Evolutionary conservation across 768 basidiomycete genomes (phyloP), one percentile per base, ranked within the genome.

Genomic region (Macrolepiota dolichaula): DNA sequence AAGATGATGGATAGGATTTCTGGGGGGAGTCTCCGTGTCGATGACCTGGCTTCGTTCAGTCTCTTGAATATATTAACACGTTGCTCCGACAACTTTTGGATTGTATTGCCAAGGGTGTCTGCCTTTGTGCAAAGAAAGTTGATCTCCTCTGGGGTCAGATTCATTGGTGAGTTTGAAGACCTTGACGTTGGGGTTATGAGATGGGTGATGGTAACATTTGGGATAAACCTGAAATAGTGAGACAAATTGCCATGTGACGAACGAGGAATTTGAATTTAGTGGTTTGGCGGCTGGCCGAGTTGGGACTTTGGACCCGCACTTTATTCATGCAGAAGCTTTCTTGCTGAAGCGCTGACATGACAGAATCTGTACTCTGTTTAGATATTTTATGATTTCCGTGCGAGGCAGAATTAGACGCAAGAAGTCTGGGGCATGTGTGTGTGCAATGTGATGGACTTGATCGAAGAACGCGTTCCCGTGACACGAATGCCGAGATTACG

Each of bases 391-490:
- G 9, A 44, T 19, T 13, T 42, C 40, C 15, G 15, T 2, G 37
- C 15, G 51, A n/a, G 25, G 24, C 6, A 51, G 19, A 17, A 32
- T 2, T 32, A n/a, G 40, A 13, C 7, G 29, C 29, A 32, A 32
- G n/a, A n/a, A 11, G 46, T 47, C 24, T 24, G 27, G 50, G 50
- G 50, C 13, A 13, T 25, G 25, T 55, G 38, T 37, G 38, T 27
- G 37, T 55, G 29, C 7, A 32, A 42, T 49, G 24, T 49, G 22
- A 27, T 24, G 12, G 22, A 6, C 25, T 3, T 42, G 54, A 55
- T 27, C 40, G 40, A 15, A 32, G 11, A 38, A 58, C 47, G 57
- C 57, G 47, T 49, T 42, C 57, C 50, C 57, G 57, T 59, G 57
- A 59, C 57, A 40, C 24, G 29, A 5, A 38, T 37, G 22, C 3